Evolutionary conservation across 108 stramenopile genomes (phyloP), one percentile per base, ranked within the genome.

Genomic region (Mayamaea pseudoterrestris): DNA sequence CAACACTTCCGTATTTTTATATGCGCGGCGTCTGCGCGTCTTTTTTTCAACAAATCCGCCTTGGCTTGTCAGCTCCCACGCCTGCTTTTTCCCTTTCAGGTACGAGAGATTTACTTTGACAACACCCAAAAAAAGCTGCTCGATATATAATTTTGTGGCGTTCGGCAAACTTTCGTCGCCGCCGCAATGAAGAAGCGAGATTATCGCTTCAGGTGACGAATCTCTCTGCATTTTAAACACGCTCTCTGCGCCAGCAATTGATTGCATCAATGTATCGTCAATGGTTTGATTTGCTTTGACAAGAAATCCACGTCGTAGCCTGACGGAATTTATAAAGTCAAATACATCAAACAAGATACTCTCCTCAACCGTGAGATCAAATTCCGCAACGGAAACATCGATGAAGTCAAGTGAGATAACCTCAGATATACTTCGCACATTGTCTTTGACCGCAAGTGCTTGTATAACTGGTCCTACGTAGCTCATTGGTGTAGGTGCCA

Each of bases 341-440:
- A 73, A 80, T 3, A 89, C 25, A 48, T 89, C 81, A 49, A 64
- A 78, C 12, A 89, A 44, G 57, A 71, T 73, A 7, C 60, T 23
- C 50, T 89, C 81, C 48, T 89, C 86, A 13, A 89, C 65, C 27
- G 76, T 80, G 16, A 89, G 39, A 66, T 89, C 86, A 67, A 89
- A 65, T 53, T 89, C 80, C 59, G 78, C 72, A n/a, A 87, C 44
- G 2, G 59, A 40, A 11, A 76, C 42, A 4, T 74, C 80, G 18
- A 89, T 63, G 50, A 78, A 78, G 16, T 89, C 72, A 47, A 66
- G 83, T 2, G 76, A 78, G 16, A 81, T 62, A 20, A 90, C 60
- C 26, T 79, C 72, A 36, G 27, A 55, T 39, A 78, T 83, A 4
- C 73, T 70, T 24, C 80, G 53, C 17, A 78, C 46, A 54, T 90